These are phyloP conservation scores for Macrolepiota fuliginosa DNA, from an alignment of 768 basidiomycete genomes.

Conservation along the genomic window DNA sequence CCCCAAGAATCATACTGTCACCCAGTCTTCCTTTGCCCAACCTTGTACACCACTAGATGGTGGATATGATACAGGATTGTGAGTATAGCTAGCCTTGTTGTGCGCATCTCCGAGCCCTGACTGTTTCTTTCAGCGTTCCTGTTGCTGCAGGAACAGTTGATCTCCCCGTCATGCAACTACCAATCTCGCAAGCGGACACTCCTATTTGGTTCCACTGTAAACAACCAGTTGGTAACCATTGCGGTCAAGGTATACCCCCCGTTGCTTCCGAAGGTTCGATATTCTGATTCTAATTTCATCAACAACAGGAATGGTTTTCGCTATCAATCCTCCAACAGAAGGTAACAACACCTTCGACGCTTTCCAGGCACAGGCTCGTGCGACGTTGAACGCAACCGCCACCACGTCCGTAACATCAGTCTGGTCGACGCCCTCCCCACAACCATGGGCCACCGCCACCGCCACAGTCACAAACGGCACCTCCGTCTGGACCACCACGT, in stretches of 20 bases:
- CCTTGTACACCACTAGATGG: conserved; percentile 26
- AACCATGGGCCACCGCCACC: conserved; percentile 35
- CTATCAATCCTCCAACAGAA: conserved; percentile 52
- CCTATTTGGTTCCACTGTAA: conserved; percentile 61
- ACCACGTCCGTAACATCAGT: conserved; percentile 13
- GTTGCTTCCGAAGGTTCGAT: not conserved
- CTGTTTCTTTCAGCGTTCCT: conserved; percentile 27
- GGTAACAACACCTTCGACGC: conserved; percentile 34
- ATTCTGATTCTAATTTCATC: not conserved
- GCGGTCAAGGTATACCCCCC: conserved; percentile 32
- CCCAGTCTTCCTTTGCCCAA: conserved; percentile 44
- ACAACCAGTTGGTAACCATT: conserved; percentile 45
- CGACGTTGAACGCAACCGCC: conserved; percentile 15
- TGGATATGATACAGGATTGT: conserved; percentile 38
- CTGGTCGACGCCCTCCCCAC: conserved; percentile 29
- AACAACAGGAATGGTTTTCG: conserved; percentile 60
- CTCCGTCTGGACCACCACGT: conserved; percentile 35
- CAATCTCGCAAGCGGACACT: conserved; percentile 35
- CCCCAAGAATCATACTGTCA: conserved; percentile 49
- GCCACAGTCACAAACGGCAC: conserved; percentile 35
- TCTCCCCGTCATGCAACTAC: conserved; percentile 36
- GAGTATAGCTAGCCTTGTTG: conserved; percentile 13
- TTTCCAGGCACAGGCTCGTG: conserved; percentile 48
- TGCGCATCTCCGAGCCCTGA: not conserved
- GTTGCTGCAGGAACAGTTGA: conserved; percentile 36